Percentiles rank a stretch among this genome's conserved stretches.
Conservation (phyloP, 768 basidiomycete genomes). For the Russula virescens region DNA sequence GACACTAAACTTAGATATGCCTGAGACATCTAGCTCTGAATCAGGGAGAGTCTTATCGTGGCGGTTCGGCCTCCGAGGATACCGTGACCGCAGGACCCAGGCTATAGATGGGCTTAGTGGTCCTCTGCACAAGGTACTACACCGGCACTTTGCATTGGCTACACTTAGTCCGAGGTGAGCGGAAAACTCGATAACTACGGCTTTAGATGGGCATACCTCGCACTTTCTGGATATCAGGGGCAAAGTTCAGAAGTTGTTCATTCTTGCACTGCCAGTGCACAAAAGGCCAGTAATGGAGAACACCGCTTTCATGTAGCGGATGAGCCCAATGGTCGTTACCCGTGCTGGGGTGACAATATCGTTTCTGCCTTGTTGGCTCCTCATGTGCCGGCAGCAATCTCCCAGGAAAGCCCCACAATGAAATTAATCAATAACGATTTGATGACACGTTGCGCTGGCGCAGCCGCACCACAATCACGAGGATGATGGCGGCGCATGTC, state of each 20-base stretch:
- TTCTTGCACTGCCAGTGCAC: background rate
- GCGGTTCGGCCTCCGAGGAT: background rate
- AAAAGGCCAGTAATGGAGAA: background rate
- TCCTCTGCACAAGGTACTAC: background rate
- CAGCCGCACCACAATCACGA: background rate
- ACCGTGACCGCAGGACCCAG: background rate
- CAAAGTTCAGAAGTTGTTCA: background rate
- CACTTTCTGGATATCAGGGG: background rate
- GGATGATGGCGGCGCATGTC: background rate
- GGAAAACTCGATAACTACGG: background rate
- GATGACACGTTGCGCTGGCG: background rate
- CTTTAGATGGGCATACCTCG: background rate
- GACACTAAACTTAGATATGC: conserved; percentile 1
- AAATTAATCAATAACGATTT: background rate
- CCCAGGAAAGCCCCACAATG: background rate
- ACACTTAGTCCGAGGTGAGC: background rate
- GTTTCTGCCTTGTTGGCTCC: background rate
- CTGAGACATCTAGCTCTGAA: background rate
- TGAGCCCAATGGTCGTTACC: background rate
- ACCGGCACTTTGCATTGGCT: background rate
- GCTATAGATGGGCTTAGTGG: background rate
- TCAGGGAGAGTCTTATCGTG: conserved; percentile 1
- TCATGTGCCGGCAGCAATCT: background rate
- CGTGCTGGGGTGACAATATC: background rate
- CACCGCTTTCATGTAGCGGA: background rate